phyloP scores from a whole-genome alignment of 2,329 filamentous ascomycete genomes.

The Clonostachys rosea region DNA sequence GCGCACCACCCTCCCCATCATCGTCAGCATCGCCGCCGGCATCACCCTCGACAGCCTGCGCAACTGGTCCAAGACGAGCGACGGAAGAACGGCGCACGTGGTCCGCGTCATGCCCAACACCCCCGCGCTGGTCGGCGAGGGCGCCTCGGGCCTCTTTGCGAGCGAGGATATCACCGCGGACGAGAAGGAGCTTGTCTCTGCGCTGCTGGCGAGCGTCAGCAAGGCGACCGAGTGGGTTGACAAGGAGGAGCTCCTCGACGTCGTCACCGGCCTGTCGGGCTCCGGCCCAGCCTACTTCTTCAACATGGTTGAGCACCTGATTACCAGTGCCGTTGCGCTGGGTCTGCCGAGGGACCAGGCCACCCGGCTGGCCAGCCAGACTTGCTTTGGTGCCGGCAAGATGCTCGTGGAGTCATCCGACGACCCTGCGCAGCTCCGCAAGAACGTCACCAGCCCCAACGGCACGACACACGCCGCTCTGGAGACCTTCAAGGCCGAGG shows the following conservation, averaged over 20 bases:
- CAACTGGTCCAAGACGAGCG: conserved; percentile 31
- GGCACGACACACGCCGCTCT: conserved; percentile 45
- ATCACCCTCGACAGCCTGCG: conserved; percentile 38
- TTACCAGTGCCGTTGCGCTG: conserved; percentile 33
- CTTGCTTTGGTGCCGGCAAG: conserved; percentile 43
- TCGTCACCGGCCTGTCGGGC: conserved; percentile 44
- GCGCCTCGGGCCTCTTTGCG: conserved; percentile 41
- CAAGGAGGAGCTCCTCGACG: conserved; percentile 41
- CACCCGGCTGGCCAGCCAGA: conserved; percentile 43
- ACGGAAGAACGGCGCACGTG: conserved; percentile 31
- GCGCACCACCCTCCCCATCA: conserved; percentile 27
- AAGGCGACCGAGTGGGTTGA: conserved; percentile 44
- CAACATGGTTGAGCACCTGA: conserved; percentile 45
- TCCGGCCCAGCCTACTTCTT: conserved; percentile 50
- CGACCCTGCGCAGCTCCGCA: conserved; percentile 38
- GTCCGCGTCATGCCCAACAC: conserved; percentile 51
- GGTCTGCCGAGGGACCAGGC: conserved; percentile 42
- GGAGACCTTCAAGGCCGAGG: conserved; percentile 38
- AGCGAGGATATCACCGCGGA: conserved; percentile 30
- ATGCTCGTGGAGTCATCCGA: conserved; percentile 43
- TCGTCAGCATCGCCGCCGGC: conserved; percentile 44
- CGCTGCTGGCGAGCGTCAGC: conserved; percentile 38
- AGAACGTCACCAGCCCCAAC: conserved; percentile 47
- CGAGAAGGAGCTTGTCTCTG: conserved; percentile 34
- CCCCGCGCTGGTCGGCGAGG: conserved; percentile 43